Percentiles rank a stretch among this genome's conserved stretches.
These are phyloP conservation scores for Zygotorulaspora mrakii DNA, from an alignment of 1,139 yeast species.

Conservation along the genomic window DNA sequence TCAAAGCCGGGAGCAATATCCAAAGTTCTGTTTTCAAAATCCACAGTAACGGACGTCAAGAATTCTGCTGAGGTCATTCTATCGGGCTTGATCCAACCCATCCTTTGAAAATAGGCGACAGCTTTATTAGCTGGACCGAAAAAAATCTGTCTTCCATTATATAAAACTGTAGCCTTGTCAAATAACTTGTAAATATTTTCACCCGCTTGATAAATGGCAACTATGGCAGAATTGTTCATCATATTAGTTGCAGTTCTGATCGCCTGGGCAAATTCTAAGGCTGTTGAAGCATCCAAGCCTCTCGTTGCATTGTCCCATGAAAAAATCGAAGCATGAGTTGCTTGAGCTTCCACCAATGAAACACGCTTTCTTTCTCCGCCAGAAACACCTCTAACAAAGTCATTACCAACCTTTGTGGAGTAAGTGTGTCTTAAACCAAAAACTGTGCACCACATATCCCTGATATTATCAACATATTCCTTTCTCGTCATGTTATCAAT, in stretches of 20 bases:
- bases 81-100: conserved; percentile 60
- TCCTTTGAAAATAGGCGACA: conserved; percentile 50
- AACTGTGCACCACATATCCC: conserved; percentile 51
- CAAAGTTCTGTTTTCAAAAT: conserved; percentile 35
- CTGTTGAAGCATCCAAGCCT: conserved; percentile 72
- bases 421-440: conserved; percentile 58
- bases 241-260: conserved; percentile 59
- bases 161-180: conserved; percentile 61
- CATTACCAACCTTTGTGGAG: conserved; percentile 58
- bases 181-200: conserved; percentile 59
- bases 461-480: conserved; percentile 46
- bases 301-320: conserved; percentile 81
- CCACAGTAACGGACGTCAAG: conserved; percentile 55
- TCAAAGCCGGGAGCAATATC: conserved; percentile 53
- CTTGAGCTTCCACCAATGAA: conserved; percentile 59
- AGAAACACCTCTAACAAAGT: conserved; percentile 58
- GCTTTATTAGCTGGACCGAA: conserved; percentile 56
- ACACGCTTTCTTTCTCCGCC: conserved; percentile 67
- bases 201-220: conserved; percentile 66
- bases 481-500: conserved; percentile 47
- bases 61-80: conserved; percentile 67
- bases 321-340: conserved; percentile 54
- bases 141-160: conserved; percentile 56
- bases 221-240: conserved; percentile 53
- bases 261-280: conserved; percentile 61